Base-by-base conservation (phyloP, 139 green algal genomes). In the Mesotaenium endlicherianum region DNA sequence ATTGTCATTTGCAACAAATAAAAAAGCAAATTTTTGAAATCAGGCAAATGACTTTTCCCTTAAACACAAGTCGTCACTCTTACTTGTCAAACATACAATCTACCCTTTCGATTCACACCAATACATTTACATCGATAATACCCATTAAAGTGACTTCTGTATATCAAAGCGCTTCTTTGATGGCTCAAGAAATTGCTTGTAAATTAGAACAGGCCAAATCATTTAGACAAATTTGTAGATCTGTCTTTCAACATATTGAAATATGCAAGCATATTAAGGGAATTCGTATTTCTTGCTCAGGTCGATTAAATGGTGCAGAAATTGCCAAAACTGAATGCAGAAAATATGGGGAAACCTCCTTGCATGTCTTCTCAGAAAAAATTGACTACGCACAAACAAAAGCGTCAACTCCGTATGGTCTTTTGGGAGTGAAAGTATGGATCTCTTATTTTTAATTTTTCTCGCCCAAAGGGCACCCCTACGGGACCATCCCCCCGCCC, bases 341-440 rank as follows among this genome's bases (percentile, higher is more conserved):
- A 82, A 82, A 82, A 82, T 40, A 82, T 82, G 75, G 75, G n/a
- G 55, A 82, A 70, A 82, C 75, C n/a, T 82, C 55, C 42, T 82
- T 82, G 42, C 75, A 82, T 71, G 47, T 82, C 20, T 71, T 82
- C 47, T 82, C 75, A 82, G 47, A 82, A 72, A 71, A 71, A 69
- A 82, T 82, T 71, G 75, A 82, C 42, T 82, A 82, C 40, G 75
- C 75, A 74, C 75, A 82, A 36, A 50, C 75, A 69, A 70, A 49
- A 47, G 55, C 75, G 43, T 71, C 47, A 4, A 70, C 55, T 74
- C 75, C 75, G 20, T 82, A 68, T 44, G 38, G 45, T 44, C 68
- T n/a, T 42, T 78, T 78, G 81, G 84, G 84, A 75, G 72, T 83
- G 70, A 69, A 87, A 50, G 45, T 83, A 3, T 82, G 59, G 40